These are phyloP conservation scores for Vitis hybrid DNA, from an alignment of 177 flowering plant genomes.

Conservation along the genomic window DNA sequence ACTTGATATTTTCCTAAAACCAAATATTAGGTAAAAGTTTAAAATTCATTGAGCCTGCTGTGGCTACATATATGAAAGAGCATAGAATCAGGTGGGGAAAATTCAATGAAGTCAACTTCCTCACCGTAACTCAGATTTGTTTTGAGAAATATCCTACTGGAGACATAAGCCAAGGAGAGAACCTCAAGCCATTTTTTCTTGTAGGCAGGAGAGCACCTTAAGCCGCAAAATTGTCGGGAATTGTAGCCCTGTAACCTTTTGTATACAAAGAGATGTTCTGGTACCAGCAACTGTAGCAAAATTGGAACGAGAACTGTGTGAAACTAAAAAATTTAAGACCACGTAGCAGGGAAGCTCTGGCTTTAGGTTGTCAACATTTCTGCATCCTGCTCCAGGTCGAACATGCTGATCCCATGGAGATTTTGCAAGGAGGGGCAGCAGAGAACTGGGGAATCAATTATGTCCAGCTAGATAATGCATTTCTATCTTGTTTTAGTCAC, in stretches of 20 bases:
- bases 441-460: background rate
- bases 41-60: too few relatives aligned
- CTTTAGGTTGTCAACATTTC: background rate
- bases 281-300: background rate
- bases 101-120: background rate
- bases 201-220: background rate
- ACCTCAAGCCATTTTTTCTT: too few relatives aligned
- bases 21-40: too few relatives aligned
- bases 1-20: too few relatives aligned
- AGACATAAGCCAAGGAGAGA: background rate
- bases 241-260: background rate
- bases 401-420: background rate
- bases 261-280: too few relatives aligned
- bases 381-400: background rate
- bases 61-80: background rate
- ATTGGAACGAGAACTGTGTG: slow-evolving; percentile 1
- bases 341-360: background rate
- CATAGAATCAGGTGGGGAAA: background rate
- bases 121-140: background rate
- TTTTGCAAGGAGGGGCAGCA: background rate
- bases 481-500: slow-evolving; percentile 24
- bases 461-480: background rate
- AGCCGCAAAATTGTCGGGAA: background rate
- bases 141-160: background rate
- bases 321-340: background rate